Evolutionary conservation across 208 protist species (phyloP).

Genomic region (Crithidia expoeki): DNA sequence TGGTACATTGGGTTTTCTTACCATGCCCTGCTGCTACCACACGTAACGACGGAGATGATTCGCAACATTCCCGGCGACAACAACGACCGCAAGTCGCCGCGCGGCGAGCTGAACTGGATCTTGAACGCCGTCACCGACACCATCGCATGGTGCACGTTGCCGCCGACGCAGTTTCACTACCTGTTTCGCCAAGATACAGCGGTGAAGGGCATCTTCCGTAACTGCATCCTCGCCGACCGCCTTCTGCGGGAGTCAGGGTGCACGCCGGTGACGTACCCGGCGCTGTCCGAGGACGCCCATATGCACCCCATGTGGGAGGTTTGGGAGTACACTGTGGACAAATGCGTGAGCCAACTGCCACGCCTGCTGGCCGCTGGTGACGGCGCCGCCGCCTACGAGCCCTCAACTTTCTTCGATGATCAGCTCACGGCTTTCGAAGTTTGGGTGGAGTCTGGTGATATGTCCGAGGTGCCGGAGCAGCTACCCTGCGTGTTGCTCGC

Average conservation of each 20-base stretch:
- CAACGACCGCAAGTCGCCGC: conserved; percentile 88
- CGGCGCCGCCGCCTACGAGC: conserved; percentile 61
- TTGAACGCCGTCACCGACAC: conserved; percentile 99
- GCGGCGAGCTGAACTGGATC: conserved; percentile 99
- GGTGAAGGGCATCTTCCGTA: conserved; percentile 96
- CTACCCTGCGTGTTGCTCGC: conserved; percentile 98
- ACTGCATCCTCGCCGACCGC: conserved; percentile 98
- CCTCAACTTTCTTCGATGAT: conserved; percentile 96
- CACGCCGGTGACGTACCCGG: conserved; percentile 95
- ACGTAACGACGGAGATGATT: conserved; percentile 89
- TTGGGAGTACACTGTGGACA: conserved; percentile 95
- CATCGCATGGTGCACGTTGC: conserved; percentile 97
- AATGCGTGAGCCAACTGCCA: conserved; percentile 92
- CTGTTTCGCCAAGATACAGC: conserved; percentile 96
- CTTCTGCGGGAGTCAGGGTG: conserved; percentile 95
- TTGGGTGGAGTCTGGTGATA: conserved; percentile 96
- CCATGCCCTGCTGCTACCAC: conserved; percentile 79
- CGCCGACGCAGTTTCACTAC: conserved; percentile 92
- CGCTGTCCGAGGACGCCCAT: conserved; percentile 92
- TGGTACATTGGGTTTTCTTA: conserved; percentile 92
- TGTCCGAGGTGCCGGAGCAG: conserved; percentile 93
- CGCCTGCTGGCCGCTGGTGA: conserved; percentile 47
- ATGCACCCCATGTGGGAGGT: conserved; percentile 96
- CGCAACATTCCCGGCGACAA: conserved; percentile 68
- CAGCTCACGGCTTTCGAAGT: conserved; percentile 99